phyloP scores from a whole-genome alignment of 768 basidiomycete genomes.

The Suillus alpinus region DNA sequence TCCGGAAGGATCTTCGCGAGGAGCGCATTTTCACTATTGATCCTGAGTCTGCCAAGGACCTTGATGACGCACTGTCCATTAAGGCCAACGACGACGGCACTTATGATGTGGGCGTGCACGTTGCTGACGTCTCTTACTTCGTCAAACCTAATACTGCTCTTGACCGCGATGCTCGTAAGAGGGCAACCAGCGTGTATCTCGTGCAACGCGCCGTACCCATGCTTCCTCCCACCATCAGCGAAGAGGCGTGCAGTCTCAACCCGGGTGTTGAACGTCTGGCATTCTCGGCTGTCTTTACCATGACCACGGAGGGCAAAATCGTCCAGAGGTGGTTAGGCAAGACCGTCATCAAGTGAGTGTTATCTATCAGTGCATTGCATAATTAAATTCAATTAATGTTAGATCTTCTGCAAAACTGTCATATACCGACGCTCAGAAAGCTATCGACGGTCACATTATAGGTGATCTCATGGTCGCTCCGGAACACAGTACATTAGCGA shows the following conservation, averaged over 20 bases:
- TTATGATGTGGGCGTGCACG: constrained; percentile 90
- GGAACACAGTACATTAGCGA: constrained; percentile 56
- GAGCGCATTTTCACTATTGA: constrained; percentile 94
- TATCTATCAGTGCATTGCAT: background rate
- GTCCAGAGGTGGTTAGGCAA: constrained; percentile 91
- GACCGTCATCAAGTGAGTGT: constrained; percentile 79
- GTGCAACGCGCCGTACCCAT: constrained; percentile 96
- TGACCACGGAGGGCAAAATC: constrained; percentile 78
- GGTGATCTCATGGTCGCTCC: constrained; percentile 49
- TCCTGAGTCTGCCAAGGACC: constrained; percentile 82
- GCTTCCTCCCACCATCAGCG: constrained; percentile 91
- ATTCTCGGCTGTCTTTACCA: constrained; percentile 86
- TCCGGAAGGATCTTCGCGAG: constrained; percentile 82
- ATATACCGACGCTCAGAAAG: constrained; percentile 77
- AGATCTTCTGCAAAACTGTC: constrained; percentile 87
- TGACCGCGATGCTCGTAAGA: constrained; percentile 96
- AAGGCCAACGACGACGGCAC: constrained; percentile 88
- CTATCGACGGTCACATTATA: constrained; percentile 71
- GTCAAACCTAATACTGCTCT: constrained; percentile 94
- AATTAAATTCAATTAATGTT: constrained; percentile 9
- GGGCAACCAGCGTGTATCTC: constrained; percentile 95
- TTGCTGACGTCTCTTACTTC: constrained; percentile 95
- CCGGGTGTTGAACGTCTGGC: constrained; percentile 88
- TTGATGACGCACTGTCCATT: constrained; percentile 94
- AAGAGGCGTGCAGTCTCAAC: constrained; percentile 88